phyloP scores from a whole-genome alignment of 106 monocot genomes.

The Xerophyta viscosa region DNA sequence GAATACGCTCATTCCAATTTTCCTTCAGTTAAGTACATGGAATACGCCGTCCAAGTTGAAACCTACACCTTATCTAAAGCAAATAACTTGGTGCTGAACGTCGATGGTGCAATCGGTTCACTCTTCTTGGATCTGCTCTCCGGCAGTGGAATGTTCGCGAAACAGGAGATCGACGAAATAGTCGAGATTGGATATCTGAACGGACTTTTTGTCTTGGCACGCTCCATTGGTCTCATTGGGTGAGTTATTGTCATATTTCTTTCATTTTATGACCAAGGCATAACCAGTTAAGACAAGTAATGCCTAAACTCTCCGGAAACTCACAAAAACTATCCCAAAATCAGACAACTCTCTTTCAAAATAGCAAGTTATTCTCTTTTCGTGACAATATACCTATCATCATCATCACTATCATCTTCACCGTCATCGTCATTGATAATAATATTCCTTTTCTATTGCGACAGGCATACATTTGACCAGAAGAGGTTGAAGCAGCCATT shows the following conservation, averaged over 20 bases:
- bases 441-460: not conserved
- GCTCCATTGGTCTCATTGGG: slow-evolving; percentile 95
- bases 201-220: slow-evolving; percentile 91
- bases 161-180: slow-evolving; percentile 95
- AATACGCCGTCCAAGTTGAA: slow-evolving; percentile 94
- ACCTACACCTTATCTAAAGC: slow-evolving; percentile 90
- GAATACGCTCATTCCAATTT: slow-evolving; percentile 76
- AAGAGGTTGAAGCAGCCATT: slow-evolving; percentile 96
- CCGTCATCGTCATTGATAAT: not conserved
- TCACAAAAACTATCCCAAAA: no score
- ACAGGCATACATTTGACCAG: slow-evolving; percentile 95
- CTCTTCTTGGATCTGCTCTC: slow-evolving; percentile 95
- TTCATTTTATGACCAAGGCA: not conserved
- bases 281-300: no score
- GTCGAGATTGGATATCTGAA: slow-evolving; percentile 89
- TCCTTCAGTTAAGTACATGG: slow-evolving; percentile 95
- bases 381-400: no score
- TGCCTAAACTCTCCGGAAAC: no score
- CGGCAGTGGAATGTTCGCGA: slow-evolving; percentile 93
- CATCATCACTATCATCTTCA: no score
- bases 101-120: slow-evolving; percentile 96
- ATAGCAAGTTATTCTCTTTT: no score
- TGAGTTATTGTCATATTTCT: slow-evolving; percentile 11
- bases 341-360: no score
- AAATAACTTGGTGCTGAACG: slow-evolving; percentile 92